Evolutionary conservation across 495 filamentous ascomycete species (phyloP), one percentile per base, ranked within the genome.

Genomic region (Sphaerosporella brunnea): DNA sequence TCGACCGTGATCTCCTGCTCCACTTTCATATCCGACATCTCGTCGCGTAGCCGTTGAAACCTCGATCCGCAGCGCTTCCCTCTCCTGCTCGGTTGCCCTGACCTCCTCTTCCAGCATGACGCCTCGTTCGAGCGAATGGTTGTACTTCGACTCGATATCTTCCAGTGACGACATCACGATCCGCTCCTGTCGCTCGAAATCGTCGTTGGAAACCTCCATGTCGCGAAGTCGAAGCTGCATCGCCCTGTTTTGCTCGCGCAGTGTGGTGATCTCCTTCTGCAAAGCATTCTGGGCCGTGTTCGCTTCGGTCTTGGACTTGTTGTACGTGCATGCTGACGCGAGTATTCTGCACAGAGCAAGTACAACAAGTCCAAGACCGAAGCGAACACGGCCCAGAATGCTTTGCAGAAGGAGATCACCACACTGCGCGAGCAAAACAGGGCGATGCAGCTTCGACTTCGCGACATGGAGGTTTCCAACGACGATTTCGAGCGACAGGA

Each of bases 401-500:
- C 67, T 3, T 72, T 97, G 43, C 87, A 97, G 66, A 97, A 94
- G 66, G 90, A 97, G 65, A 84, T 97, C 52, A 97, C 90, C 3
- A 77, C 71, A 5, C 70, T 97, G 50, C 79, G 90, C 51, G 88
- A 96, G 36, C 59, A 76, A 18, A 88, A 84, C 61, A 70, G 92
- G 52, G 77, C 80, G 18, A 61, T 94, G 38, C 79, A 87, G 57
- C 68, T 93, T 36, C 80, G 73, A 62, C 64, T 97, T 41, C 77
- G 90, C 49, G 92, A 97, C 58, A 94, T 90, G 50, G 90, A 97
- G 63, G 92, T 97, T 26, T 81, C 82, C 52, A 97, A 97, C 64
- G 90, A 97, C 71, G 90, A 97, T 62, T 94, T 85, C 61, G 90
- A 97, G 65, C 78, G 87, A 48, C 86, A 96, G 65, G 86, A 88